These are phyloP conservation scores for Rhododendron mucronatum DNA, from an alignment of 148 eudicot species.

Conservation along the genomic window DNA sequence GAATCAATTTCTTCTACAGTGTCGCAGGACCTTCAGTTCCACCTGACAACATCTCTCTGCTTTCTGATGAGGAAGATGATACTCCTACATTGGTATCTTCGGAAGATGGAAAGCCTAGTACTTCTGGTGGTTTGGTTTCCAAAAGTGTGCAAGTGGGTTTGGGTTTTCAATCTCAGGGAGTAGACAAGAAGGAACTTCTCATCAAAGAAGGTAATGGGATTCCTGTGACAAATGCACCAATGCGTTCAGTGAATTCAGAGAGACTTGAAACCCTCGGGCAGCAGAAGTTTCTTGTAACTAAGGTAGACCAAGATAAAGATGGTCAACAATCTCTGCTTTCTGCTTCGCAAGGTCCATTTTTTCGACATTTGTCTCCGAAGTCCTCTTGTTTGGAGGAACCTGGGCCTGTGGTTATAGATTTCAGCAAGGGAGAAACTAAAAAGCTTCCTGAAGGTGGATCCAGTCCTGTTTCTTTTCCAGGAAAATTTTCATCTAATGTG, in stretches of 20 bases:
- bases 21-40: constrained; percentile 36
- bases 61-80: constrained; percentile 42
- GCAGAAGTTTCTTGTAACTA: constrained; percentile 16
- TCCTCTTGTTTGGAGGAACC: constrained; percentile 16
- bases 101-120: constrained; percentile 15
- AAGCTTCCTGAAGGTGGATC: constrained; percentile 18
- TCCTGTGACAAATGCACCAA: constrained; percentile 19
- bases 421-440: constrained; percentile 16
- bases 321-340: constrained; percentile 13
- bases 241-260: constrained; percentile 20
- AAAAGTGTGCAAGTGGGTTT: constrained; percentile 18
- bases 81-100: constrained; percentile 21
- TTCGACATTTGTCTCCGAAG: constrained; percentile 17
- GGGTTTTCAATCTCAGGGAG: constrained; percentile 13
- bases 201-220: constrained; percentile 23
- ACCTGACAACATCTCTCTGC: constrained; percentile 21
- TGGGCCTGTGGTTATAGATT: constrained; percentile 11
- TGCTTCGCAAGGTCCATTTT: constrained; percentile 17
- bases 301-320: constrained; percentile 16
- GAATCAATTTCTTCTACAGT: constrained; percentile 32
- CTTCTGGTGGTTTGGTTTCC: constrained; percentile 21
- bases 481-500: constrained; percentile 14
- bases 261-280: constrained; percentile 21
- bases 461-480: constrained; percentile 22
- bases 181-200: constrained; percentile 21